phyloP scores from a whole-genome alignment of 2,329 filamentous ascomycete species.

The Hymenoscyphus salicellus region DNA sequence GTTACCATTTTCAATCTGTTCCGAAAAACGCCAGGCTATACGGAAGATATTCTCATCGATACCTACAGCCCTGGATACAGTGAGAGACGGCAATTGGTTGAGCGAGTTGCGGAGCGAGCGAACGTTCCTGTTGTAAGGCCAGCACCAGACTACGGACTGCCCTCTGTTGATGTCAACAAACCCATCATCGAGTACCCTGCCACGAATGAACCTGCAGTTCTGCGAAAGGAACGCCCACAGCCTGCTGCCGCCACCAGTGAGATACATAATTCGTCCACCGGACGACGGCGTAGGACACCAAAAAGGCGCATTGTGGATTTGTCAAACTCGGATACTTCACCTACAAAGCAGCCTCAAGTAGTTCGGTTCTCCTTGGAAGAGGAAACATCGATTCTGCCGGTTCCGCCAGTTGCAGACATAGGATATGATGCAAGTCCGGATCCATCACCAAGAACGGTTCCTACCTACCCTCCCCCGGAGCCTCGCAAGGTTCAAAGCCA shows the following conservation, averaged over 20 bases:
- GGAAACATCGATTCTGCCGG: slow-evolving; percentile 15
- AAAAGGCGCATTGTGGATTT: slow-evolving; percentile 65
- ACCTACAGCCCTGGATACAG: slow-evolving; percentile 76
- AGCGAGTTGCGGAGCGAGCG: slow-evolving; percentile 72
- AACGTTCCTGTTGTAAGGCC: slow-evolving; percentile 76
- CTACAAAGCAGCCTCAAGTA: slow-evolving; percentile 22
- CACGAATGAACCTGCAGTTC: slow-evolving; percentile 47
- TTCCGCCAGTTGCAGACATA: slow-evolving; percentile 20
- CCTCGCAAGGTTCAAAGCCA: slow-evolving; percentile 29
- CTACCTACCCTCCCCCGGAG: slow-evolving; percentile 32
- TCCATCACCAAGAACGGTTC: slow-evolving; percentile 30
- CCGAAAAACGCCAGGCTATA: slow-evolving; percentile 82
- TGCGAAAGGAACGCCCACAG: slow-evolving; percentile 56
- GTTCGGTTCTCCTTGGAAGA: slow-evolving; percentile 29
- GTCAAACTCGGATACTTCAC: slow-evolving; percentile 45
- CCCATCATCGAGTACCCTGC: slow-evolving; percentile 56
- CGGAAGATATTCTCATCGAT: slow-evolving; percentile 87
- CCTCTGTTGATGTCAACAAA: slow-evolving; percentile 65
- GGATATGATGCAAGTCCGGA: slow-evolving; percentile 35
- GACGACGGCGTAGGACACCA: slow-evolving; percentile 56
- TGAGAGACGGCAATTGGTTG: slow-evolving; percentile 80
- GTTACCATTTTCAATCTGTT: slow-evolving; percentile 96
- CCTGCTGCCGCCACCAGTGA: slow-evolving; percentile 56
- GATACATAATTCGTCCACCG: slow-evolving; percentile 54
- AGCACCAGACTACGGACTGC: slow-evolving; percentile 55